These are phyloP conservation scores for Talaromyces atroroseus DNA, from an alignment of 2,329 filamentous ascomycete genomes.

Conservation along the genomic window DNA sequence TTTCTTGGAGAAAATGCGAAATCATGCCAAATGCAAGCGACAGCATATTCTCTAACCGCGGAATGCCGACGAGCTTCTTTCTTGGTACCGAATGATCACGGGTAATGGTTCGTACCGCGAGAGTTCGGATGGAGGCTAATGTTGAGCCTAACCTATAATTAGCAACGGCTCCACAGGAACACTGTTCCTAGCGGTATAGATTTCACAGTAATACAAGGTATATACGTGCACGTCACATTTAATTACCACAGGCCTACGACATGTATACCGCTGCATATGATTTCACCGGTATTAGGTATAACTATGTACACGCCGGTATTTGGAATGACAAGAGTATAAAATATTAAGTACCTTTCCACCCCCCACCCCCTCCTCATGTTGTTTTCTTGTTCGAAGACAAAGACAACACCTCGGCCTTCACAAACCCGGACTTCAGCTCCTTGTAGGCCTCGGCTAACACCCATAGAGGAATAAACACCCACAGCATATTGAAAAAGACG, in stretches of 20 bases:
- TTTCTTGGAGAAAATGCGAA: too few species aligned
- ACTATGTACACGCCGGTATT: too few species aligned
- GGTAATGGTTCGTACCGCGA: not conserved
- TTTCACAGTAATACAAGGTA: not conserved
- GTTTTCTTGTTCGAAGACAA: conserved; percentile 13
- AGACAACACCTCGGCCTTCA: conserved; percentile 21
- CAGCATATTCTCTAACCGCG: too few species aligned
- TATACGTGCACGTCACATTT: not conserved
- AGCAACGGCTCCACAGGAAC: not conserved
- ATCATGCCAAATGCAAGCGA: too few species aligned
- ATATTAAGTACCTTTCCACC: not conserved
- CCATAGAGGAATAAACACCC: conserved; percentile 57
- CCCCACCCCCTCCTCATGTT: not conserved
- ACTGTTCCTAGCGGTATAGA: not conserved
- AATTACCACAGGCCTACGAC: not conserved
- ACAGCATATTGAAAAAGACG: conserved; percentile 59
- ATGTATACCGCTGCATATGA: not conserved
- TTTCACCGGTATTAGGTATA: not conserved
- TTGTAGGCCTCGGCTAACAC: conserved; percentile 49
- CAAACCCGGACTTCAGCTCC: conserved; percentile 38
- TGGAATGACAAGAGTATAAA: not conserved
- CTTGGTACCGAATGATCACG: not conserved
- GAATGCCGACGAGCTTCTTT: too few species aligned
- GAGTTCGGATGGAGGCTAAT: not conserved
- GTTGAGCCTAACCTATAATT: not conserved